Percentiles rank a stretch among this genome's conserved stretches.
Evolutionary conservation across 768 basidiomycete genomes (phyloP).

Genomic region (Leccinum sublutescens): DNA sequence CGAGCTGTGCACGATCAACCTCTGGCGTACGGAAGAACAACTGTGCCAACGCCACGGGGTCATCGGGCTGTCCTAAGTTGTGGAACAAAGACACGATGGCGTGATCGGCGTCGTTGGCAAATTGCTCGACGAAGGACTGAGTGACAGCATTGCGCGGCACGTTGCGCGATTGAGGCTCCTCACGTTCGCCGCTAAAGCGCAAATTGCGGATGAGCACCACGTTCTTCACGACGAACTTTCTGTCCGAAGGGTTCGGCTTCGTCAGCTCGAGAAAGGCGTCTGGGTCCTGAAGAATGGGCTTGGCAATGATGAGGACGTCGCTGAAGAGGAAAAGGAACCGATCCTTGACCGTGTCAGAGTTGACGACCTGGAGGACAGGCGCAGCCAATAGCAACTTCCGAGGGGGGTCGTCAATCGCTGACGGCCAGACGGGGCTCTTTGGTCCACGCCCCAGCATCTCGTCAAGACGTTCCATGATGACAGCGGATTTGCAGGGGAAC

Average conservation of each 20-base stretch:
- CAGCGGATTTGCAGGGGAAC: slow-evolving; percentile 43
- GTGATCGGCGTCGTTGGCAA: slow-evolving; percentile 74
- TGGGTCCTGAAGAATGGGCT: slow-evolving; percentile 74
- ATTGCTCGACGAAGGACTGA: slow-evolving; percentile 73
- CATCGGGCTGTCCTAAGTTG: slow-evolving; percentile 57
- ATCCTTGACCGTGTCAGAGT: slow-evolving; percentile 92
- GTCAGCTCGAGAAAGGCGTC: slow-evolving; percentile 59
- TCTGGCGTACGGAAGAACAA: slow-evolving; percentile 80
- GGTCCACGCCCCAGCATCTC: slow-evolving; percentile 65
- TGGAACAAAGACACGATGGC: slow-evolving; percentile 72
- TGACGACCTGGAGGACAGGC: slow-evolving; percentile 90
- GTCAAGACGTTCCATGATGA: slow-evolving; percentile 67
- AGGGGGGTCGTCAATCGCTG: slow-evolving; percentile 78
- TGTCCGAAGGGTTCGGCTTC: slow-evolving; percentile 58
- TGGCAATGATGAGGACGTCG: slow-evolving; percentile 91
- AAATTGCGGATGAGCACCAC: slow-evolving; percentile 76
- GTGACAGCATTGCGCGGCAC: slow-evolving; percentile 60
- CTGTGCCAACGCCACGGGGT: slow-evolving; percentile 74
- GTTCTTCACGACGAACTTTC: slow-evolving; percentile 86
- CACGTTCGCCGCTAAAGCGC: slow-evolving; percentile 67
- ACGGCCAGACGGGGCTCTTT: slow-evolving; percentile 57
- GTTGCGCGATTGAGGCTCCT: slow-evolving; percentile 51
- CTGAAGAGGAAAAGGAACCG: slow-evolving; percentile 96
- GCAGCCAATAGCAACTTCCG: slow-evolving; percentile 82
- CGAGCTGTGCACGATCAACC: slow-evolving; percentile 78